Percentiles rank a stretch among this genome's conserved stretches.
Conservation (phyloP, 176 grass and related monocot species). For the Areca catechu region DNA sequence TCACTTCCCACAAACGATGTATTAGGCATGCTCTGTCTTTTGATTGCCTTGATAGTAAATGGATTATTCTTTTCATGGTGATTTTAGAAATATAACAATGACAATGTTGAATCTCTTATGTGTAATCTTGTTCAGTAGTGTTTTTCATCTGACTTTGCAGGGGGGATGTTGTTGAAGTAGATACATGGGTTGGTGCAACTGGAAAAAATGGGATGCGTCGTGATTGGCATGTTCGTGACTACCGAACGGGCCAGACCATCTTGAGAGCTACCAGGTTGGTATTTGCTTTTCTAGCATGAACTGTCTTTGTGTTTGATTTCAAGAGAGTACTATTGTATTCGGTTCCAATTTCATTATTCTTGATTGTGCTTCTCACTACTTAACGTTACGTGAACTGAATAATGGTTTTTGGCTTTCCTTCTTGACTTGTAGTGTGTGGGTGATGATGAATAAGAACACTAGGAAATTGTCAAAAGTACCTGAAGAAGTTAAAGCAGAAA, state of each 20-base stretch:
- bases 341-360: too few relatives aligned
- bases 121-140: too few relatives aligned
- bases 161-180: slow-evolving; percentile 79
- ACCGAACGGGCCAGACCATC: slow-evolving; percentile 52
- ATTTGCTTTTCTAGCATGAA: neutral
- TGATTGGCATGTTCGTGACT: slow-evolving; percentile 91
- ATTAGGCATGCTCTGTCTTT: too few relatives aligned
- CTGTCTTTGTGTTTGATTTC: too few relatives aligned
- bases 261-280: slow-evolving; percentile 71
- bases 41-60: too few relatives aligned
- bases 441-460: slow-evolving; percentile 95
- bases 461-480: slow-evolving; percentile 87
- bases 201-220: slow-evolving; percentile 97
- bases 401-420: slow-evolving; percentile 14
- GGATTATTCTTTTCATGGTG: too few relatives aligned
- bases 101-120: too few relatives aligned
- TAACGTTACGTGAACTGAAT: too few relatives aligned
- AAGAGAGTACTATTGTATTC: too few relatives aligned
- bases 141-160: slow-evolving; percentile 25
- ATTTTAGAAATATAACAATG: too few relatives aligned
- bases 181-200: slow-evolving; percentile 77
- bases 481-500: slow-evolving; percentile 79
- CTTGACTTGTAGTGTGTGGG: slow-evolving; percentile 64
- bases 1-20: too few relatives aligned
- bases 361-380: too few relatives aligned